Conservation (phyloP, 2,329 filamentous ascomycete species). For the Penicillium decumbens region DNA sequence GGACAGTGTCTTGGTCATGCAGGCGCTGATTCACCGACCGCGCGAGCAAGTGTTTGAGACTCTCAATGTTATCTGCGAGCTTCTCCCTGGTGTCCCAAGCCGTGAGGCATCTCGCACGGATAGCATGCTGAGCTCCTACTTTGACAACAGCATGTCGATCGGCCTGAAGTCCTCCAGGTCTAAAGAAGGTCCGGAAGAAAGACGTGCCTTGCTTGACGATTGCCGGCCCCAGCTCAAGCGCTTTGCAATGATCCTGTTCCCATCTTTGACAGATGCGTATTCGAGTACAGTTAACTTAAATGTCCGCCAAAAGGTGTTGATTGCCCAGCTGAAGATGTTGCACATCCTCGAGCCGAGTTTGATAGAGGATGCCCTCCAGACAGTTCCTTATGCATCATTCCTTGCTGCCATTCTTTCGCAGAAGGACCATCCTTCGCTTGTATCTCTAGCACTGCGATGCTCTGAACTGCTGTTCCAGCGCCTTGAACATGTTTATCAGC, state of each 20-base stretch:
- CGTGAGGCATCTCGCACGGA: conserved; percentile 51
- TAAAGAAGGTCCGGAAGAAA: conserved; percentile 65
- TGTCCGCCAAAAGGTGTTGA: conserved; percentile 90
- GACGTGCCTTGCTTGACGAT: conserved; percentile 72
- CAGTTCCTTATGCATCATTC: conserved; percentile 93
- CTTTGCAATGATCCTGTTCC: conserved; percentile 88
- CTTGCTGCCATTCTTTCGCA: conserved; percentile 92
- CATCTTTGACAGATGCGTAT: conserved; percentile 92
- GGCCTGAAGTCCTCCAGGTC: conserved; percentile 31
- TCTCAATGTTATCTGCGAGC: conserved; percentile 92
- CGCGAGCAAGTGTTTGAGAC: conserved; percentile 96
- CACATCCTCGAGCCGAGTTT: conserved; percentile 86
- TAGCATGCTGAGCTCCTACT: conserved; percentile 43
- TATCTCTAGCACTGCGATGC: conserved; percentile 81
- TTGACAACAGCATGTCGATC: conserved; percentile 45
- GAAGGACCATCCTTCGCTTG: conserved; percentile 82
- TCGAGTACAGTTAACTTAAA: conserved; percentile 95
- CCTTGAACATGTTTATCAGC: conserved; percentile 81
- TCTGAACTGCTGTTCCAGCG: conserved; percentile 82
- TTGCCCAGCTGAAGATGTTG: conserved; percentile 95
- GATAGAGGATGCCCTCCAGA: conserved; percentile 75
- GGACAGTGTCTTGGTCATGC: conserved; percentile 97
- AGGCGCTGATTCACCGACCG: conserved; percentile 90
- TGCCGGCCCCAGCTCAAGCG: conserved; percentile 84
- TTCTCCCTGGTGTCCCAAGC: conserved; percentile 70